Conservation (phyloP, 305 asterid genomes). For the Solanum hybrid region DNA sequence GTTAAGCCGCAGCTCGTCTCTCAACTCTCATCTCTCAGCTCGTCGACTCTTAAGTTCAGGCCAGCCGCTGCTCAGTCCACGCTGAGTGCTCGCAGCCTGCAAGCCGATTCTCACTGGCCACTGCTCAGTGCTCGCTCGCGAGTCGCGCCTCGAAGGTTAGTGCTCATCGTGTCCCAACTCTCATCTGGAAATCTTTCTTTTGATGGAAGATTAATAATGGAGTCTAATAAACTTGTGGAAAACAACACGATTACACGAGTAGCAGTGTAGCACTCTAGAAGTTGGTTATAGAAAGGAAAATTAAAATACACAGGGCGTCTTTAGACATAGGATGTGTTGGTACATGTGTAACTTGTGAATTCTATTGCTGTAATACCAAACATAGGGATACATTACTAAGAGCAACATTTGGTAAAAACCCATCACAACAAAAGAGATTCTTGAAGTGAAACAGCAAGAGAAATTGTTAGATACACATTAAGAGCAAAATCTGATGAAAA, state of each 20-base stretch:
- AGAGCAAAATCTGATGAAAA: background rate
- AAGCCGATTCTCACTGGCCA: background rate
- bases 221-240: background rate
- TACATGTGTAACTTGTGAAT: background rate
- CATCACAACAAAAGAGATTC: background rate
- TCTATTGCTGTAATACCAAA: background rate
- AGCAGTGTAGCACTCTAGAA: background rate
- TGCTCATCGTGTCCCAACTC: background rate
- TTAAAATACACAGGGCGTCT: background rate
- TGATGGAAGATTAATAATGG: background rate
- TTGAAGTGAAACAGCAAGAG: background rate
- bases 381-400: background rate
- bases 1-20: background rate
- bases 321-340: background rate
- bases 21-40: background rate
- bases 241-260: background rate
- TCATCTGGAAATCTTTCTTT: background rate
- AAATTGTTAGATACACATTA: background rate
- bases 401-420: background rate
- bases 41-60: background rate
- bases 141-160: background rate
- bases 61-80: background rate
- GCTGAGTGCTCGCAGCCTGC: background rate
- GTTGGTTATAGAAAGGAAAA: background rate
- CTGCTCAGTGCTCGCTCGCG: background rate